Conservation (phyloP, 257 asterid genomes). For the Primulina huaijiensis region DNA sequence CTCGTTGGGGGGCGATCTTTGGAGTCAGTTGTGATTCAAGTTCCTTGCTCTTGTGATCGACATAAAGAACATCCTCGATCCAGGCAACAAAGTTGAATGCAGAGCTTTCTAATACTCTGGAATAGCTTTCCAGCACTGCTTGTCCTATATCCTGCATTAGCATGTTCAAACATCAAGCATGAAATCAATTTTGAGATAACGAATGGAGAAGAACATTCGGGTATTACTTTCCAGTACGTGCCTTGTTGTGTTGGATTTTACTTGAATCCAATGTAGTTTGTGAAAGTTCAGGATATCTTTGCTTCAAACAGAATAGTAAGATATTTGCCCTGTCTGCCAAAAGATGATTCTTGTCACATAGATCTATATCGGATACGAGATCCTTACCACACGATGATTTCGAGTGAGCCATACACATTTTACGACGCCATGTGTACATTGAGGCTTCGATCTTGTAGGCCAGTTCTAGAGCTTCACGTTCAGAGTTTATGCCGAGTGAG, state of each 20-base stretch:
- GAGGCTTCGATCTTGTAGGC: constrained; percentile 91
- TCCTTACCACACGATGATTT: constrained; percentile 93
- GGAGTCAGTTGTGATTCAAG: background rate
- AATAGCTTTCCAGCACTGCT: constrained; percentile 82
- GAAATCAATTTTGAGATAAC: background rate
- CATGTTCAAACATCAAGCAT: background rate
- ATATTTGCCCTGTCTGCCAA: constrained; percentile 75
- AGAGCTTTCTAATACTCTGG: constrained; percentile 84
- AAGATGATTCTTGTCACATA: constrained; percentile 64
- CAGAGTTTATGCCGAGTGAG: constrained; percentile 55
- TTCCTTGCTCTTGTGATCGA: constrained; percentile 42
- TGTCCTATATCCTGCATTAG: constrained; percentile 79
- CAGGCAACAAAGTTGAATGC: constrained; percentile 84
- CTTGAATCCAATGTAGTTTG: constrained; percentile 85
- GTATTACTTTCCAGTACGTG: constrained; percentile 12
- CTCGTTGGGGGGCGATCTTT: background rate
- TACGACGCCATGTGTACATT: constrained; percentile 80
- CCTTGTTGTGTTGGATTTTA: constrained; percentile 86
- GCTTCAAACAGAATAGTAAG: constrained; percentile 70
- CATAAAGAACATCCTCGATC: constrained; percentile 80
- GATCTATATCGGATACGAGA: constrained; percentile 63
- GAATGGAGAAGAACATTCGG: background rate
- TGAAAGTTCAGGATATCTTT: constrained; percentile 76
- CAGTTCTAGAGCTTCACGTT: constrained; percentile 82
- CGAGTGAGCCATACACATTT: constrained; percentile 54